Base-by-base conservation (phyloP, 2,329 filamentous ascomycete species). In the Aspergillus fischeri region DNA sequence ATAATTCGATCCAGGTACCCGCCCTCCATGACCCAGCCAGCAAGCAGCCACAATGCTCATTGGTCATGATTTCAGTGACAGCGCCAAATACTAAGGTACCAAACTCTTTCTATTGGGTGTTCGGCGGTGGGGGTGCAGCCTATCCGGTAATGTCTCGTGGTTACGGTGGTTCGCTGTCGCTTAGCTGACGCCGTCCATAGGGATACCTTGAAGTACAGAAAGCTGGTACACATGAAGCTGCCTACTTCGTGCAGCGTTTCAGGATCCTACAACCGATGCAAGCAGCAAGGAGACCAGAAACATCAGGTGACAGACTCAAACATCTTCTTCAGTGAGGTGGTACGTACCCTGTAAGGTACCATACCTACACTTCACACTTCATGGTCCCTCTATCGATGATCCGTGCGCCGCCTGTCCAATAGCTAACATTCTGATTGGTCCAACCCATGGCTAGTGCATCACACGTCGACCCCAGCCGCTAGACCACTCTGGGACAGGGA, bases 1-100 rank as follows among this genome's bases (percentile, higher is more conserved):
- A 48, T 44, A 25, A 50, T 57, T 60, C 54, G 55, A 58, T 64
- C 54, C 58, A 64, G 62, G 62, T 62, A 62, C 62, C 62, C 62
- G 60, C 58, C 51, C 42, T 38, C 42, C 32, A 51, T n/a, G 6
- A 38, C 32, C 55, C 47, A 28, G 17, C 48, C 27, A 55, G 56
- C 49, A 45, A 14, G n/a, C 10, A 17, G 21, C 3, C 4, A 38
- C 32, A 38, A 6, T 3, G 14, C 14, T 38, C 14, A 38, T 38
- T 38, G 32, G 32, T 7, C 32, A 38, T 4, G 17, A 38, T 17
- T 17, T 3, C 3, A 17, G 14, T 38, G 32, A 17, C 32, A 38
- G 32, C 32, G 32, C 32, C 32, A 38, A 38, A 17, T 3, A 20
- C 8, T 45, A 20, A 45, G 42, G 42, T 24, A 20, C 42, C 42